Base-by-base conservation (phyloP, 371 early-diverging fungal genomes). In the Saksenaea vasiformis region DNA sequence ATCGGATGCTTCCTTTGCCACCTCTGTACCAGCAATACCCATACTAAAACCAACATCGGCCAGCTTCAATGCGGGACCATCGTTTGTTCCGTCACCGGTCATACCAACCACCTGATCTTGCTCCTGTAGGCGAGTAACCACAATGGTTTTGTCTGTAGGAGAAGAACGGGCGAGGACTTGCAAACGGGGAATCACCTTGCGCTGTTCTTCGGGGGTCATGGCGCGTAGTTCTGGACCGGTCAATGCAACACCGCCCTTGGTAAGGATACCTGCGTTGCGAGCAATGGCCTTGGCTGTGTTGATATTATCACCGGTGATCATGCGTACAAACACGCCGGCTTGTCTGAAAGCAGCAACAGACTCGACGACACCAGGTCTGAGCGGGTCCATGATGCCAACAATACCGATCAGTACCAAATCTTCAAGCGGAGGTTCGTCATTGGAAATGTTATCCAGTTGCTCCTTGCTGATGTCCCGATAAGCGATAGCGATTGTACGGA, bases 31-130 rank as follows among this genome's bases (percentile, higher is more conserved):
- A 39, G 93, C 82, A 69, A 97, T 93, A 58, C 99, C 98, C 99
- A 98, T 97, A 62, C 90, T 86, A 77, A 98, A 98, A 13, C 98
- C 99, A 59, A 99, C 95, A 77, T 99, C 96, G 31, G 98, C 98
- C 71, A 89, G 76, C 76, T 95, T 95, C 47, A 98, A 87, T 3
- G 98, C 96, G 24, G 97, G 98, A 1, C 93, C 96, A 77, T 99
- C 99, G 82, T 98, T 99, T 56, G 98, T 95, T 53, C 98, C 99
- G 78, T 98, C 98, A 57, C 98, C 97, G 4, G 97, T 98, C 76
- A 97, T 95, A 22, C 93, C 97, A 19, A 98, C 98, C 22, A 96
- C 91, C 71, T 97, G 94, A 27, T 91, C 94, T 54, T 92, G 83
- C 60, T 90, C 87, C 76, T 95, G 93, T 39, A 98, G 82, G 27